Evolutionary conservation across 1,284 basidiomycete species (phyloP).

Genomic region (Farysia itapuensis): DNA sequence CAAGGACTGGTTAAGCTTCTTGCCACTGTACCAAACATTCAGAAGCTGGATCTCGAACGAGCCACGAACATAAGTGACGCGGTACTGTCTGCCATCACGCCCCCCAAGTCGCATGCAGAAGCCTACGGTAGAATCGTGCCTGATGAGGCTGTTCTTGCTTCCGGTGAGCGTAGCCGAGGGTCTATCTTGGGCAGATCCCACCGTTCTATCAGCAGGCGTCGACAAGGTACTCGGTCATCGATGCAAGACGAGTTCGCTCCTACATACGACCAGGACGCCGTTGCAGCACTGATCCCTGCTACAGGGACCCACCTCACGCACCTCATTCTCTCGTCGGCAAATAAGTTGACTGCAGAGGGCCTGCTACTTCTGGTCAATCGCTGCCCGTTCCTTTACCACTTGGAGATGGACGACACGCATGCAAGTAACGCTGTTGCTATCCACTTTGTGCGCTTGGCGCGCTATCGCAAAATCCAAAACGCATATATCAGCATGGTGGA

Average conservation of each 20-base stretch:
- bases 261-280: constrained; percentile 16
- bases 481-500: constrained; percentile 43
- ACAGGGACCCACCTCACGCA: constrained; percentile 73
- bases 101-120: constrained; percentile 60
- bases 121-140: constrained; percentile 21
- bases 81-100: constrained; percentile 70
- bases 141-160: constrained; percentile 11
- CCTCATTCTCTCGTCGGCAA: constrained; percentile 68
- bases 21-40: constrained; percentile 70
- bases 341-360: constrained; percentile 14
- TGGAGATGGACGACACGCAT: constrained; percentile 46
- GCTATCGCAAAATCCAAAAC: constrained; percentile 24
- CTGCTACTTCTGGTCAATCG: constrained; percentile 34
- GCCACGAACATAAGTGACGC: constrained; percentile 74
- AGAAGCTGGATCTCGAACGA: constrained; percentile 80
- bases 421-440: constrained; percentile 29
- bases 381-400: constrained; percentile 35
- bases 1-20: constrained; percentile 74
- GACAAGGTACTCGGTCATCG: constrained; percentile 9
- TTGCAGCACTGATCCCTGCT: constrained; percentile 24
- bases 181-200: constrained; percentile 15
- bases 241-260: constrained; percentile 7
- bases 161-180: constrained; percentile 11
- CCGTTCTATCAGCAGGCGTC: constrained; percentile 24
- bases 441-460: constrained; percentile 37